Base-by-base conservation (phyloP, 2,329 filamentous ascomycete genomes). In the Thelonectria discophora region DNA sequence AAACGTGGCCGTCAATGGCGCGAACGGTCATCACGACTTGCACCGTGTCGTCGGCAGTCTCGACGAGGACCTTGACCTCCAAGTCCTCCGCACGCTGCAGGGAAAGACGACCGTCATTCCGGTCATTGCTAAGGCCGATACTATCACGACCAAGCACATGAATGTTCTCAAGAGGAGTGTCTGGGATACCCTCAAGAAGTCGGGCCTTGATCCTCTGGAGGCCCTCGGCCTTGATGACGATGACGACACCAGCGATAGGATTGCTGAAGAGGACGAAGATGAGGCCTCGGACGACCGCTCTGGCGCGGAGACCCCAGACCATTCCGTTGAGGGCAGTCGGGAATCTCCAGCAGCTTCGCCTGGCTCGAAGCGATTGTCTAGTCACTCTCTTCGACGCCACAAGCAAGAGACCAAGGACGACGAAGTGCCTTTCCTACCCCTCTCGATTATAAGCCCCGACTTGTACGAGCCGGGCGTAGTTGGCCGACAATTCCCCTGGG, bases 121-220 rank as follows among this genome's bases (percentile, higher is more conserved):
- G 0, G 89, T 99, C 60, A 94, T 99, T 73, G 91, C 93, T 74
- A 99, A 99, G 79, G 94, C 95, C 40, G 95, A 99, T 76, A 97
- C 94, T 13, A 91, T 98, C 70, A 98, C 95, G n/a, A 89, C 91
- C 0, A 90, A 91, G 55, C 95, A 99, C 78, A 98, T 98, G 95
- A 84, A 87, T 47, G 89, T 92, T 71, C 85, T 99, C 67, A 97
- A 97, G 82, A 93, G 90, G 78, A 89, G 90, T 12, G 94, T 99
- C 34, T 96, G 92, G 88, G 88, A 92, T 55, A 94, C 91, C 69
- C 83, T 99, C 65, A 94, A 95, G 79, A 88, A 88, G 72, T 89
- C 93, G 13, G 91, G 91, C 67, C 84, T 99, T 56, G 94, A 99
- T 72, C 94, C 94, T 2, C 82, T 99, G 24, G 93, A 96, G 75